Base-by-base conservation (phyloP, 148 eudicot species). In the Talinum fruticosum region DNA sequence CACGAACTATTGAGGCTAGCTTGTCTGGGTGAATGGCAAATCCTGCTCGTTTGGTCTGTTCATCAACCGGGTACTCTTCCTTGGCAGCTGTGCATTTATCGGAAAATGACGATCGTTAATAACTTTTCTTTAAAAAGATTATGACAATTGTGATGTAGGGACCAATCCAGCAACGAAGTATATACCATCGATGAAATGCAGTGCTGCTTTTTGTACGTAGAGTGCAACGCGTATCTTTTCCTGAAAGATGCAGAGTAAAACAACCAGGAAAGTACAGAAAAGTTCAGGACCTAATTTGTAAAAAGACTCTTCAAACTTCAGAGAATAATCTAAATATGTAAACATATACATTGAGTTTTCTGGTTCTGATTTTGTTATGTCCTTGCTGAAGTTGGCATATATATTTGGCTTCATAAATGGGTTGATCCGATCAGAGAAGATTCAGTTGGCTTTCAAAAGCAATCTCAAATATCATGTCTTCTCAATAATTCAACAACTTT, bases 151-250 rank as follows among this genome's bases (percentile, higher is more conserved):
- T n/a, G 32, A 80, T 78, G 51, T 41, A 69, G 71, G 15, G 3
- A 0, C 35, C 23, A 19, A 66, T 15, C 33, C 44, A 66, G 16
- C 0, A 8, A n/a, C 33, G 38, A 49, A 12, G 59, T 30, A 19
- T 6, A 37, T 76, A 93, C 97, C 96, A 59, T 91, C 96, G 36
- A 89, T 93, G 87, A 91, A 93, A 72, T 87, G 89, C 28, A 91
- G 79, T 38, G 96, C 96, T 5, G 96, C 97, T 77, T 87, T 91
- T 76, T 93, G 96, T 68, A 93, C 96, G 53, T 88, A 88, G 19
- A 93, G 75, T 68, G 93, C 96, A 79, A 91, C 85, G 71, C 96
- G 84, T 16, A 93, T 78, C 75, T 93, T 93, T 76, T 93, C 97
- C 97, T 93, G 91, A 35, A 76, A 21, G 75, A 81, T 23, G 6